Percentiles rank a stretch among this genome's conserved stretches.
phyloP scores from a whole-genome alignment of 345 rosid species.

The Brassica cretica region DNA sequence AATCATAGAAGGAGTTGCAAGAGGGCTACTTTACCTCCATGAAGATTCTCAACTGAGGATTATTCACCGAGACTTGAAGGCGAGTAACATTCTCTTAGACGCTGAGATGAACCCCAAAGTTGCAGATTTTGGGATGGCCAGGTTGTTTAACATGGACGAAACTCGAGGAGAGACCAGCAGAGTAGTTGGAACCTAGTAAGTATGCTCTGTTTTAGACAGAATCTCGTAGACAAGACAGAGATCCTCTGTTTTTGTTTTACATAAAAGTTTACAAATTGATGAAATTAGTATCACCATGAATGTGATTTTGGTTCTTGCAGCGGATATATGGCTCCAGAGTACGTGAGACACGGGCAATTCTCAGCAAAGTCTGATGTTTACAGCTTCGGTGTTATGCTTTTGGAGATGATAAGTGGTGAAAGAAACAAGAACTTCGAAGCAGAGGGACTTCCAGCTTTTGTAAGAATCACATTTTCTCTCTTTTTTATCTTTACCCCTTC shows the following conservation, averaged over 20 bases:
- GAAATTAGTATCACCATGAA: not conserved
- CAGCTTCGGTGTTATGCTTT: slow-evolving; percentile 53
- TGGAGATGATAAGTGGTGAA: slow-evolving; percentile 52
- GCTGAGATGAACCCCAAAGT: slow-evolving; percentile 41
- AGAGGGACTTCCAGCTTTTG: slow-evolving; percentile 36
- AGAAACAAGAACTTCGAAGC: slow-evolving; percentile 49
- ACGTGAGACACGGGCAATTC: slow-evolving; percentile 45
- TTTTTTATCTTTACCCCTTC: not conserved
- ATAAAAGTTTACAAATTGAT: not conserved
- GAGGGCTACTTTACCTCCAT: slow-evolving; percentile 45
- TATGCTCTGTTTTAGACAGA: not conserved
- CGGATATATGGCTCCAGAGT: slow-evolving; percentile 64
- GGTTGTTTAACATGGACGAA: slow-evolving; percentile 38
- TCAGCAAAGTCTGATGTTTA: slow-evolving; percentile 55
- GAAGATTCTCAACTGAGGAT: slow-evolving; percentile 39
- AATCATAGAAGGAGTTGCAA: slow-evolving; percentile 43
- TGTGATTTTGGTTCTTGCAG: slow-evolving; percentile 26
- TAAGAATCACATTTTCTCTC: slow-evolving; percentile 16
- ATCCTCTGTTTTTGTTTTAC: not conserved
- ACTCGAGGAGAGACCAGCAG: slow-evolving; percentile 40
- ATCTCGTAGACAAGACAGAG: not conserved
- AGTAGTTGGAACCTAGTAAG: slow-evolving; percentile 49
- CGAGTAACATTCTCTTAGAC: slow-evolving; percentile 42
- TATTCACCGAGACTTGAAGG: slow-evolving; percentile 41
- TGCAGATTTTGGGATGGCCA: slow-evolving; percentile 47